Percentiles rank a stretch among this genome's conserved stretches.
Evolutionary conservation across 2,329 filamentous ascomycete species (phyloP).

Genomic region (Tricladium varicosporioides): DNA sequence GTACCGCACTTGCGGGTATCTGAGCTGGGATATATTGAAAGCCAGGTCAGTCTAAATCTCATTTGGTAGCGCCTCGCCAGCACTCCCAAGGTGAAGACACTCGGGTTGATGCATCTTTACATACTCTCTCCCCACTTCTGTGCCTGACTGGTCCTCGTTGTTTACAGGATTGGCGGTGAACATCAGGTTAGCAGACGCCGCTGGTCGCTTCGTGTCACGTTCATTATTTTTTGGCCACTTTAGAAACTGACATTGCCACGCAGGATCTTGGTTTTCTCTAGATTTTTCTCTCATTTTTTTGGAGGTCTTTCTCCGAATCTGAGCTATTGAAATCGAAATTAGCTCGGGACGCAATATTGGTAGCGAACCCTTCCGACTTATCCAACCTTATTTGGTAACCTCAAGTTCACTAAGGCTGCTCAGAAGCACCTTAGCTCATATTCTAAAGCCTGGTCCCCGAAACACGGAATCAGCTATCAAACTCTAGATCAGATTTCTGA

Average conservation of each 20-base stretch:
- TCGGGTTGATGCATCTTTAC: conserved; percentile 30
- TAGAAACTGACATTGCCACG: not conserved
- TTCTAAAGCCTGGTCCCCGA: conserved; percentile 27
- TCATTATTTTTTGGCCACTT: not conserved
- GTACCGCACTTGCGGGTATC: conserved; percentile 30
- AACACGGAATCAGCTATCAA: conserved; percentile 26
- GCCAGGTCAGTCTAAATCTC: conserved; percentile 21
- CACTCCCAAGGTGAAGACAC: conserved; percentile 21
- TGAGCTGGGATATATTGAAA: conserved; percentile 20
- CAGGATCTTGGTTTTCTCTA: too few relatives aligned
- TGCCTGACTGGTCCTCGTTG: conserved; percentile 9
- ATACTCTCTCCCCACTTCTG: conserved; percentile 17
- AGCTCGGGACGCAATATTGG: too few relatives aligned
- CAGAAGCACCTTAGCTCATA: conserved; percentile 9
- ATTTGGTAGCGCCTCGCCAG: conserved; percentile 17
- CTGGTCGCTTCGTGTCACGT: not conserved
- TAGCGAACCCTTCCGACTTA: too few relatives aligned
- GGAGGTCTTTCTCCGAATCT: too few relatives aligned
- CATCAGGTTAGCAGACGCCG: conserved; percentile 2
- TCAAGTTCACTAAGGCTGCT: too few relatives aligned
- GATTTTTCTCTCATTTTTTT: too few relatives aligned
- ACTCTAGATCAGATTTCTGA: conserved; percentile 22
- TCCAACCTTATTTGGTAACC: too few relatives aligned
- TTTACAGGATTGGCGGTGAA: conserved; percentile 30
- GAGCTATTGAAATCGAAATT: too few relatives aligned